Evolutionary conservation across 371 early-diverging fungal genomes (phyloP).

Genomic region (Mucor sp.): DNA sequence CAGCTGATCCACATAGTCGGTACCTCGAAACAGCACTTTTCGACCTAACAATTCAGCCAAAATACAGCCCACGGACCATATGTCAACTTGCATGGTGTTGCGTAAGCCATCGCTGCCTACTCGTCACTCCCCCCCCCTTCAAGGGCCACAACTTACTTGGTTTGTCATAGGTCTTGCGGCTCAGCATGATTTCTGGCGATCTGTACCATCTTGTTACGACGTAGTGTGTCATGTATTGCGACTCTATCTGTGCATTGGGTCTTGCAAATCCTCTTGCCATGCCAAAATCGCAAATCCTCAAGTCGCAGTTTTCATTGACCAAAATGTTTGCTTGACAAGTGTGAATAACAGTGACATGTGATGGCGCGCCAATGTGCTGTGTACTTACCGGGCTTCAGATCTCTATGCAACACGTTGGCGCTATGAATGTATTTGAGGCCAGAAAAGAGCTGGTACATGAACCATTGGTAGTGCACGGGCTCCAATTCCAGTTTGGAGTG

Average conservation of each 20-base stretch:
- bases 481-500: conserved; percentile 81
- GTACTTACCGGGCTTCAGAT: conserved; percentile 76
- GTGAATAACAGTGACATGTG: not conserved
- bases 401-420: conserved; percentile 88
- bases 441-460: conserved; percentile 87
- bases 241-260: conserved; percentile 22
- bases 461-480: conserved; percentile 91
- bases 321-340: conserved; percentile 71
- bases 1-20: conserved; percentile 94
- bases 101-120: too few relatives aligned
- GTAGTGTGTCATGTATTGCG: conserved; percentile 47
- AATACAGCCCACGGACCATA: conserved; percentile 99
- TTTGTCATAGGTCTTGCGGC: conserved; percentile 38
- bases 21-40: conserved; percentile 89
- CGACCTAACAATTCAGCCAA: conserved; percentile 98
- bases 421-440: conserved; percentile 92
- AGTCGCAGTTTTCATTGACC: conserved; percentile 88
- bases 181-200: conserved; percentile 53
- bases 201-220: conserved; percentile 54
- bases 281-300: conserved; percentile 56
- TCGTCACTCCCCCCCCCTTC: too few relatives aligned
- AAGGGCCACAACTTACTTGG: conserved; percentile 41
- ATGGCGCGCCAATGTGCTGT: not conserved
- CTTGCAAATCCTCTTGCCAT: conserved; percentile 46
- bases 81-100: conserved; percentile 71